Evolutionary conservation across 306 rosid species (phyloP), one percentile per base, ranked within the genome.

Genomic region (Senna tora): DNA sequence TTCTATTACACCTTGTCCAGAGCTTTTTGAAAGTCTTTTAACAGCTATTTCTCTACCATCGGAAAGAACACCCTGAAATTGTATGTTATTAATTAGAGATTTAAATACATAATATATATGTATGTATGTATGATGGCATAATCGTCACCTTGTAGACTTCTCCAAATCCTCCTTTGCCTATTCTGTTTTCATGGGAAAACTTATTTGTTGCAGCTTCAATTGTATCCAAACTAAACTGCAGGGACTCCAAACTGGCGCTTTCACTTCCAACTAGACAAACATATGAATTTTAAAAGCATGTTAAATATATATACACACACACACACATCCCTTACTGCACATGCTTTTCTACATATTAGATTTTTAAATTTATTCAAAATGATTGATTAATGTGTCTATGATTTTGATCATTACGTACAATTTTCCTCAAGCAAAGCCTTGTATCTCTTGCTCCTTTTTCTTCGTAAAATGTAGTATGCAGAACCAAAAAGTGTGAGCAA

Each of bases 81-180:
- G n/a, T n/a, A n/a, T n/a, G 11, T 9, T 4, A 9, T 11, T 3
- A 10, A 28, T 25, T 54, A 54, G 32, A 53, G 32, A 53, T 53
- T 11, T 11, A 45, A 4, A 36, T 36, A 4, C 5, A 36, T 36
- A 25, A 36, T 36, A 36, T 36, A 36, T 36, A 3, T 47, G 13
- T 14, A 12, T 36, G 39, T 36, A 4, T 25, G 1, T 9, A 9
- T 20, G 1, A 32, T 30, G 0, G 41, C 47, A 60, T 33, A n/a
- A n/a, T 7, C 15, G 1, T 0, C 64, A 75, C 86, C 83, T 82
- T 57, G 56, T 66, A 82, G 19, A 78, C 86, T 1, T 30, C 78
- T 20, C 83, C 81, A 59, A 75, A 82, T 66, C 81, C 83, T 2
- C 86, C 83, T 79, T 73, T 54, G 9, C 86, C 87, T 41, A 75